Evolutionary conservation across 2,329 filamentous ascomycete genomes (phyloP).

Genomic region (Penicillium sumatraense): DNA sequence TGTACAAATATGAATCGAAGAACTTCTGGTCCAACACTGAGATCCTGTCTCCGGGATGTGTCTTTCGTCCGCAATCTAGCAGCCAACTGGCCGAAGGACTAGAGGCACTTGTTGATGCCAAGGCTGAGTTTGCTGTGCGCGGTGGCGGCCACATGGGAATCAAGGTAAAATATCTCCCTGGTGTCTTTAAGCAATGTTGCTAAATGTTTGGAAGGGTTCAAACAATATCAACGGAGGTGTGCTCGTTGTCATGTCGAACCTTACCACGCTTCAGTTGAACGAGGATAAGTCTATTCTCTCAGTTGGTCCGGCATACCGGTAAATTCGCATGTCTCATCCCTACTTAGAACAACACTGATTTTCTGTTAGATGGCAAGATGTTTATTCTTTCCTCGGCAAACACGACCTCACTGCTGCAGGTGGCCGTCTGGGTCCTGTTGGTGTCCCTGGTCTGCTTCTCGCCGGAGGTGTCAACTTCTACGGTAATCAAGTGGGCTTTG

Average conservation of each 20-base stretch:
- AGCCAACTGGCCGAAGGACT: slow-evolving; percentile 31
- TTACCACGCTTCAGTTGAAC: slow-evolving; percentile 34
- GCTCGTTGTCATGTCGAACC: slow-evolving; percentile 36
- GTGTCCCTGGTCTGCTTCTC: slow-evolving; percentile 34
- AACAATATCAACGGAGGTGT: slow-evolving; percentile 41
- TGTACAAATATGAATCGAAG: slow-evolving; percentile 37
- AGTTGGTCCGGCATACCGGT: slow-evolving; percentile 35
- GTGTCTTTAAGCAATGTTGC: neutral
- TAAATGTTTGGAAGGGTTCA: slow-evolving; percentile 27
- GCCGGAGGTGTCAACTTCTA: slow-evolving; percentile 37
- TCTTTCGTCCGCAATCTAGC: slow-evolving; percentile 38
- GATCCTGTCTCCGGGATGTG: slow-evolving; percentile 36
- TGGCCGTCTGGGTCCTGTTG: slow-evolving; percentile 35
- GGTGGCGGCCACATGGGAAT: slow-evolving; percentile 43
- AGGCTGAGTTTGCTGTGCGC: slow-evolving; percentile 38
- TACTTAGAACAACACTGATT: neutral
- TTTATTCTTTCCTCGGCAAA: slow-evolving; percentile 35
- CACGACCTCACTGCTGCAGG: slow-evolving; percentile 29
- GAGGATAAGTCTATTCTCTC: slow-evolving; percentile 33
- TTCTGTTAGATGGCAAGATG: slow-evolving; percentile 35
- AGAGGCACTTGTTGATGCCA: slow-evolving; percentile 19
- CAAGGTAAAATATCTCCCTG: slow-evolving; percentile 21
- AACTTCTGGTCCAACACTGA: slow-evolving; percentile 45
- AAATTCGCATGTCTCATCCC: neutral
- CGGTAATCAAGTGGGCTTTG: slow-evolving; percentile 34